phyloP scores from a whole-genome alignment of 2,329 filamentous ascomycete genomes.

The Rhinocladiella similis region DNA sequence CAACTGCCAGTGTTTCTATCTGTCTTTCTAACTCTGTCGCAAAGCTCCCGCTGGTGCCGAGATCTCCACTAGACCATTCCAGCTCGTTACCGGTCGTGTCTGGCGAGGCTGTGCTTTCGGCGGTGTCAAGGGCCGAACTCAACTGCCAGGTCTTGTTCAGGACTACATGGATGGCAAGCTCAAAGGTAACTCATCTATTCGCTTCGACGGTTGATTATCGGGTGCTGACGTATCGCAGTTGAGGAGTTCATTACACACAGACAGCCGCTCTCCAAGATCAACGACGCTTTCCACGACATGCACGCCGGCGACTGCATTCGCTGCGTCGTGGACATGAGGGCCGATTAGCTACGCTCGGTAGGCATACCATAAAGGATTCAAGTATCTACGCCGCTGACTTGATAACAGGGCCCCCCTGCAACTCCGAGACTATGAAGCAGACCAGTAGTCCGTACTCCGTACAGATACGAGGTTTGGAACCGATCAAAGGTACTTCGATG shows the following conservation, averaged over 20 bases:
- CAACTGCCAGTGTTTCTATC: not conserved
- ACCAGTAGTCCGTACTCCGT: not conserved
- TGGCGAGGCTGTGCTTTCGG: slow-evolving; percentile 99
- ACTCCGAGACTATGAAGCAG: not conserved
- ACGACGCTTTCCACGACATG: slow-evolving; percentile 89
- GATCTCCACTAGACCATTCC: slow-evolving; percentile 69
- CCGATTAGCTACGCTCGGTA: slow-evolving; percentile 30
- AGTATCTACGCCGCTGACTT: not conserved
- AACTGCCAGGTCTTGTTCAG: slow-evolving; percentile 80
- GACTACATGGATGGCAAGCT: slow-evolving; percentile 88
- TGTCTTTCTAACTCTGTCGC: too few relatives aligned
- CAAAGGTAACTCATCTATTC: slow-evolving; percentile 62
- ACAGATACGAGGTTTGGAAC: not conserved
- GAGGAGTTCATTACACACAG: slow-evolving; percentile 99
- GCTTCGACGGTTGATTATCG: not conserved
- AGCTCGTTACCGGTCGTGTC: slow-evolving; percentile 93
- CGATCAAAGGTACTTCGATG: too few relatives aligned
- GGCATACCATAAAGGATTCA: not conserved
- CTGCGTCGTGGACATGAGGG: slow-evolving; percentile 73
- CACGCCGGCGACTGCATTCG: slow-evolving; percentile 96
- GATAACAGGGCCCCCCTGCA: not conserved
- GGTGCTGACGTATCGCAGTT: not conserved
- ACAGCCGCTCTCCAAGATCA: slow-evolving; percentile 79
- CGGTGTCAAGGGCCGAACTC: slow-evolving; percentile 94
- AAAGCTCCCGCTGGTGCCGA: slow-evolving; percentile 27